Evolutionary conservation across 148 eudicot species (phyloP).

Genomic region (Nepenthes mirabilis): DNA sequence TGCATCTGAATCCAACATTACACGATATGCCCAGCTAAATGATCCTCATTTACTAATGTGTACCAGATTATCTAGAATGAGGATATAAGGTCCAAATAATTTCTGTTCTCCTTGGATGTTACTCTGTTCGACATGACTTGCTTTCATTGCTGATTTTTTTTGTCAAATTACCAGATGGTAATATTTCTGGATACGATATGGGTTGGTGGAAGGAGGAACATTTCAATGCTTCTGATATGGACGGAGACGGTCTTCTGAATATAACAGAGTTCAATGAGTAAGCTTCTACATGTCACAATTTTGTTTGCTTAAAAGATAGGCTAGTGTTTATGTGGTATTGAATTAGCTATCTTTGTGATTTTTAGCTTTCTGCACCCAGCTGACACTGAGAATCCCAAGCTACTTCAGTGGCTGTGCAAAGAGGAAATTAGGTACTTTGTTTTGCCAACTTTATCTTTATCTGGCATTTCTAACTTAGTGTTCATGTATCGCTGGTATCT

Average conservation of each 20-base stretch:
- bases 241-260: slow-evolving; percentile 76
- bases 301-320: not conserved
- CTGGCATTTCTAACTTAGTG: too few species aligned
- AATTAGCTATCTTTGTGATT: not conserved
- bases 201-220: slow-evolving; percentile 99
- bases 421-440: slow-evolving; percentile 66
- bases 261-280: slow-evolving; percentile 89
- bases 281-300: slow-evolving; percentile 14
- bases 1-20: too few species aligned
- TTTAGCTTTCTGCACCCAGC: slow-evolving; percentile 76
- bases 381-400: slow-evolving; percentile 59
- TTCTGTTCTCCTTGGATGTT: not conserved
- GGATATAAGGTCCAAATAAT: not conserved
- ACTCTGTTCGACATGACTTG: not conserved
- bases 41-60: too few species aligned
- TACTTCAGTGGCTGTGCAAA: slow-evolving; percentile 80
- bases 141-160: not conserved
- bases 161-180: slow-evolving; percentile 33
- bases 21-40: too few species aligned
- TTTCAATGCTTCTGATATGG: slow-evolving; percentile 80
- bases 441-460: not conserved
- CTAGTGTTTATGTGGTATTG: not conserved
- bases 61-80: too few species aligned
- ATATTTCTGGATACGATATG: slow-evolving; percentile 64
- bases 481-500: too few species aligned